These are phyloP conservation scores for Euphorbia peplus DNA, from an alignment of 345 rosid genomes.

Conservation along the genomic window DNA sequence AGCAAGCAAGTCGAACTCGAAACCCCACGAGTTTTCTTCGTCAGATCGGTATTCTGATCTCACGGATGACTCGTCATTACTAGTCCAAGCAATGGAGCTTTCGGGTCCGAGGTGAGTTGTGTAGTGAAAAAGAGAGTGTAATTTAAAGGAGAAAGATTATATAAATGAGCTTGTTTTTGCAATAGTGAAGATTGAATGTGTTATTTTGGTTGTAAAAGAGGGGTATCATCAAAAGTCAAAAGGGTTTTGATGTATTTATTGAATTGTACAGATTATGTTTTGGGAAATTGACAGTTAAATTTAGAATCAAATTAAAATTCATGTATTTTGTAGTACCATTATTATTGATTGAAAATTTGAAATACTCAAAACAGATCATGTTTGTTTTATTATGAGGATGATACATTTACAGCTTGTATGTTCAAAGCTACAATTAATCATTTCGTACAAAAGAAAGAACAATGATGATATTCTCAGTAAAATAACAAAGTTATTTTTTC, in stretches of 20 bases:
- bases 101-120: conserved; percentile 86
- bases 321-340: conserved; percentile 11
- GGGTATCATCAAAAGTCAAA: conserved; percentile 19
- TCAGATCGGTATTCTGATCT: conserved; percentile 94
- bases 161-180: conserved; percentile 18
- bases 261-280: conserved; percentile 39
- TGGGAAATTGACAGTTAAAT: conserved; percentile 16
- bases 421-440: no score
- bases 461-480: no score
- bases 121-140: conserved; percentile 3
- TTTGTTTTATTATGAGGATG: no score
- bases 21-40: conserved; percentile 71
- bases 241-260: conserved; percentile 19
- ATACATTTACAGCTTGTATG: no score
- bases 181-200: conserved; percentile 9
- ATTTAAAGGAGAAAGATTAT: conserved; percentile 4
- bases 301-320: conserved; percentile 20
- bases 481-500: no score
- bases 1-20: conserved; percentile 49
- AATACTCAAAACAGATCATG: not conserved
- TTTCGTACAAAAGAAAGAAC: no score
- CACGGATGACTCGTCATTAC: conserved; percentile 86
- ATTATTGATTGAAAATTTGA: conserved; percentile 7
- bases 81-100: conserved; percentile 97
- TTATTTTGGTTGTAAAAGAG: conserved; percentile 27